Evolutionary conservation across 768 basidiomycete species (phyloP), one percentile per base, ranked within the genome.

Genomic region (Tricholoma matsutake): DNA sequence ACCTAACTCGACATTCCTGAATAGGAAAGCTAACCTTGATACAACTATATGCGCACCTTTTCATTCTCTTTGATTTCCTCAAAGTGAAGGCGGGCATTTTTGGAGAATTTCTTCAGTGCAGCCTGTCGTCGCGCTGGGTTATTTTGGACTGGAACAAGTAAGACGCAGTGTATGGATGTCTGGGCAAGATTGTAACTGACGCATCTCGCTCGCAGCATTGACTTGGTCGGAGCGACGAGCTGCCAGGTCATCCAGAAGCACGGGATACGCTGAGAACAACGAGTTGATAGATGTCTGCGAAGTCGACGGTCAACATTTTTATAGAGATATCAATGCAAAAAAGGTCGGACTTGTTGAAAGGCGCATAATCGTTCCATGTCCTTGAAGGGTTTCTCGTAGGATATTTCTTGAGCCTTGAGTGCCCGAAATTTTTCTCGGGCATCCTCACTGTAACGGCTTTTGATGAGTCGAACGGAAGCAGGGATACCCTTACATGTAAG

Each of bases 131-230:
- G 59, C 22, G 57, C 39, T 32, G 68, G 68, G 56, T 71, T 69
- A 31, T 59, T 39, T 61, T 68, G 64, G 39, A 76, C 74, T 80
- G 63, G 8, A 66, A 57, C 62, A 7, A 22, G 39, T 43, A 43
- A 61, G 54, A 41, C 29, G 37, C 47, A 58, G 4, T 51, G 31
- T 34, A n/a, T 29, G 51, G 31, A 8, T 37, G 32, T 16, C 29
- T 22, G 25, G 56, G 28, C 3, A 31, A 25, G 47, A 45, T 39
- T 29, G 25, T 14, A 28, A 73, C 77, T 61, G 25, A 79, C 80
- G 60, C 71, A 74, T 76, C 60, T 72, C 69, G 59, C 75, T 77
- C 31, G 76, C 77, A 43, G 68, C 63, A 41, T 79, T 72, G 35
- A 78, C 70, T 18, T 63, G 59, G 11, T 72, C 65, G 7, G 75